A percentile compares a stretch with the other conserved stretches of the same genome.
phyloP scores from a whole-genome alignment of 306 rosid species.

The Chamaecrista fasciculata region DNA sequence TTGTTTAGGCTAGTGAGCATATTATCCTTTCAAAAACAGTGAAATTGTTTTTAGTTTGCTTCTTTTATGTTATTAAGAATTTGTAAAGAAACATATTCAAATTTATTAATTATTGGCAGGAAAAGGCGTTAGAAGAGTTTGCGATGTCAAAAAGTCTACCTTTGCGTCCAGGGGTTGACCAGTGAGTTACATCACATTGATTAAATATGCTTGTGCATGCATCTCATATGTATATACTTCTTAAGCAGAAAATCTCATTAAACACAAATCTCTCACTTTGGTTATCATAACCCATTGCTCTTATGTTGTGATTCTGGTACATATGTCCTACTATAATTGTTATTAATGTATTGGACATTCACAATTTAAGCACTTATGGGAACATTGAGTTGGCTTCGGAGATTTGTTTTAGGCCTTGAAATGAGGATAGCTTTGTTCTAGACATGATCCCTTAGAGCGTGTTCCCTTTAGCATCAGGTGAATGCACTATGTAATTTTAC shows the following conservation, averaged over 20 bases:
- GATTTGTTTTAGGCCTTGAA: not conserved
- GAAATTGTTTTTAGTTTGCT: conserved; percentile 10
- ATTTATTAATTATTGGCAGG: conserved; percentile 50
- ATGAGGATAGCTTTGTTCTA: conserved; percentile 9
- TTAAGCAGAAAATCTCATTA: conserved; percentile 23
- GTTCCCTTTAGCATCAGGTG: conserved; percentile 10
- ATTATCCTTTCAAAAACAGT: conserved; percentile 19
- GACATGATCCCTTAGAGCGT: not conserved
- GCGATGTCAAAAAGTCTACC: conserved; percentile 64
- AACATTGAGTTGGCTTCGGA: conserved; percentile 16
- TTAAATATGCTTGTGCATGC: conserved; percentile 20
- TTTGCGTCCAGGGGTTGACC: conserved; percentile 85
- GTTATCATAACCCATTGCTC: conserved; percentile 15
- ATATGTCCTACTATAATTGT: not conserved
- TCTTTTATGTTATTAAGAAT: conserved; percentile 13
- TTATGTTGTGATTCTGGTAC: not conserved
- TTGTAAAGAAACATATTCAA: conserved; percentile 26
- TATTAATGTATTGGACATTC: not conserved
- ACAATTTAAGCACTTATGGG: not conserved
- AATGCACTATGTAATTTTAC: conserved; percentile 4
- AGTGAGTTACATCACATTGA: conserved; percentile 56
- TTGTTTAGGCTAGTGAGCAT: conserved; percentile 24
- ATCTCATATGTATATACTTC: conserved; percentile 5
- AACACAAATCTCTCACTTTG: conserved; percentile 6
- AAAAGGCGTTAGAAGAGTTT: conserved; percentile 67